Evolutionary conservation across 495 filamentous ascomycete genomes (phyloP).

Genomic region (Penicillium atrosanguineum): DNA sequence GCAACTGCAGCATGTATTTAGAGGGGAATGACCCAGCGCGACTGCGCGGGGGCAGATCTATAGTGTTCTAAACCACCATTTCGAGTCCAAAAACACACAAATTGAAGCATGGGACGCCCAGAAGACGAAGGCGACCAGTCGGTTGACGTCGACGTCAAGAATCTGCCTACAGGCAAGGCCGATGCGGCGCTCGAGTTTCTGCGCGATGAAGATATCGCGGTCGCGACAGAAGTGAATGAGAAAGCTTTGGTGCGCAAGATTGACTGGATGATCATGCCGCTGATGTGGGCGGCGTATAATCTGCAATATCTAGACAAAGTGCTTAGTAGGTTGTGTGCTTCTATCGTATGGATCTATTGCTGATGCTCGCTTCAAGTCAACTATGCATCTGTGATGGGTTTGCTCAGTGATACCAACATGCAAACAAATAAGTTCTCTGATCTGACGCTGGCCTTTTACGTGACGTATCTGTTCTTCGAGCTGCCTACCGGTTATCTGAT

Average conservation of each 20-base stretch:
- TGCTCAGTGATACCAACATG: slow-evolving; percentile 49
- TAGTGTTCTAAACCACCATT: not conserved
- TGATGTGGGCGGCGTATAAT: slow-evolving; percentile 52
- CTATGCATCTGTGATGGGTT: slow-evolving; percentile 61
- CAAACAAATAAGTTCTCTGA: slow-evolving; percentile 53
- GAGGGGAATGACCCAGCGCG: not conserved
- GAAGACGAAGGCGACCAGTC: slow-evolving; percentile 7
- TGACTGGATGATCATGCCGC: slow-evolving; percentile 41
- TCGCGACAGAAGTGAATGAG: slow-evolving; percentile 27
- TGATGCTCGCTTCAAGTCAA: slow-evolving; percentile 20
- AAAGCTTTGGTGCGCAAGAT: slow-evolving; percentile 38
- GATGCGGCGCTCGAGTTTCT: slow-evolving; percentile 31
- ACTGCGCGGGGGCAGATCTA: not conserved
- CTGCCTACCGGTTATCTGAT: slow-evolving; percentile 40
- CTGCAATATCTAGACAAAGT: slow-evolving; percentile 69
- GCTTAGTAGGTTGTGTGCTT: slow-evolving; percentile 29
- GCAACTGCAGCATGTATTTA: slow-evolving; percentile 1
- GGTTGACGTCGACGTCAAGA: slow-evolving; percentile 17
- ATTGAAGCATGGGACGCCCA: slow-evolving; percentile 6
- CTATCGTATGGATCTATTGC: not conserved
- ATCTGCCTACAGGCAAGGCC: slow-evolving; percentile 17
- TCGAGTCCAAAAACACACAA: not conserved
- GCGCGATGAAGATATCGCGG: slow-evolving; percentile 11
- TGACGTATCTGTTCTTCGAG: slow-evolving; percentile 45
- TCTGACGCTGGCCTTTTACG: slow-evolving; percentile 52